Evolutionary conservation across 2,329 filamentous ascomycete species (phyloP), one percentile per base, ranked within the genome.

Genomic region (Stenocarpella maydis): DNA sequence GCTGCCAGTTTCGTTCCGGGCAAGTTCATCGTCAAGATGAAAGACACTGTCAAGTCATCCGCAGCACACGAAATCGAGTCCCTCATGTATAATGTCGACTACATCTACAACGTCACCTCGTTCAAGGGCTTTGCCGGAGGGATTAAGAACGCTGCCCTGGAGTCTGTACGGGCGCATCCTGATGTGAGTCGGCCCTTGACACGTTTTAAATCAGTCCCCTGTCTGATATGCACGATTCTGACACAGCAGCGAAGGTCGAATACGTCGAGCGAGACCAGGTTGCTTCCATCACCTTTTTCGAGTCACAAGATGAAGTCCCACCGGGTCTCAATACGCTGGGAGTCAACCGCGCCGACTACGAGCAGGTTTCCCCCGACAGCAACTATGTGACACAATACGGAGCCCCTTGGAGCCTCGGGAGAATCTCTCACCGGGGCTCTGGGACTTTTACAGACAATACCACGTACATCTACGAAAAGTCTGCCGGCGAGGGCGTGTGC

Each of bases 1-100:
- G 77, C 75, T 65, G 79, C 77, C 41, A 64, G 74, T 47, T 73
- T 78, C 47, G 78, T 84, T 67, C 79, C 80, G 7, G 78, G 78
- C 73, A 80, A 80, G 73, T 84, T 82, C 76, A 82, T 84, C 64
- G 79, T 84, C 75, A 83, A 81, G 77, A 68, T 84, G 70, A 82
- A 82, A 77, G 76, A 79, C 53, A 75, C 77, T 45, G 74, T 76
- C 70, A 69, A 76, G 49, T 71, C 72, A 63, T 68, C 73, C 58
- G 72, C 76, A 67, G 52, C 31, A 54, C 6, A 37, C 17, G 52
- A 54, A 12, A 5, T 37, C 24, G 10, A 37, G 52, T 21, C 5
- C 31, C 52, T 54, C 31, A 54, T 54, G 31, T 19, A 21, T 14
- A 17, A 21, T 8, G 12, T 54, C 26, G 52, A 37, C 31, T 71